Base-by-base conservation (phyloP, 2,329 filamentous ascomycete species). In the Knufia petricola region DNA sequence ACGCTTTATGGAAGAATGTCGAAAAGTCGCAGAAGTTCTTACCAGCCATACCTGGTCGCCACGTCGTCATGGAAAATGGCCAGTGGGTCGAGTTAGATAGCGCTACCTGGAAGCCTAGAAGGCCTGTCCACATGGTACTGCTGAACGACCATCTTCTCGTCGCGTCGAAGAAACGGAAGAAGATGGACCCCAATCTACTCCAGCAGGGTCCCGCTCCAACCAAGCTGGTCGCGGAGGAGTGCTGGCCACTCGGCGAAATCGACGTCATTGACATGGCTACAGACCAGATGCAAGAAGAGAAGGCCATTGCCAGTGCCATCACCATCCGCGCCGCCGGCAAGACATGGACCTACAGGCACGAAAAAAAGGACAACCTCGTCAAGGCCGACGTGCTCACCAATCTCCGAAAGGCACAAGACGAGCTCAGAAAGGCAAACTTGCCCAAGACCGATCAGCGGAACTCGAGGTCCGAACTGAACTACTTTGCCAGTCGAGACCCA, bases 21-120 rank as follows among this genome's bases (percentile, higher is more conserved):
- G 92, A 96, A 65, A 90, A 90, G 1, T 95, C 89, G 8, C 92
- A 98, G 61, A 96, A 96, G 64, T 98, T 94, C 61, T 72, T 98
- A 9, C 92, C 92, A 12, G 92, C 89, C 48, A 77, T 88, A 17
- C 81, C 85, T 17, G 90, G 89, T n/a, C 82, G 92, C 32, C 94
- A 95, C 63, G 88, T 98, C 39, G 80, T 96, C 1, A 82, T 94
- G 64, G 90, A 96, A 65, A 94, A 88, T 3, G 85, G 87, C 1
- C 79, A 84, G 41, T 98, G 92, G 92, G 85, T 96, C 51, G 90
- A 98, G 69, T 74, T 98, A 52, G 94, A 98, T 67, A 94, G 92
- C 55, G 92, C 92, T 9, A 98, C 92, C 0, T 96, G 94, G 81
- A 95, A 95, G 66, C 87, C 90, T 3, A 77, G 85, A 55, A 76